Evolutionary conservation across 2,329 filamentous ascomycete species (phyloP), one percentile per base, ranked within the genome.

Genomic region (Phyllosticta citribraziliensis): DNA sequence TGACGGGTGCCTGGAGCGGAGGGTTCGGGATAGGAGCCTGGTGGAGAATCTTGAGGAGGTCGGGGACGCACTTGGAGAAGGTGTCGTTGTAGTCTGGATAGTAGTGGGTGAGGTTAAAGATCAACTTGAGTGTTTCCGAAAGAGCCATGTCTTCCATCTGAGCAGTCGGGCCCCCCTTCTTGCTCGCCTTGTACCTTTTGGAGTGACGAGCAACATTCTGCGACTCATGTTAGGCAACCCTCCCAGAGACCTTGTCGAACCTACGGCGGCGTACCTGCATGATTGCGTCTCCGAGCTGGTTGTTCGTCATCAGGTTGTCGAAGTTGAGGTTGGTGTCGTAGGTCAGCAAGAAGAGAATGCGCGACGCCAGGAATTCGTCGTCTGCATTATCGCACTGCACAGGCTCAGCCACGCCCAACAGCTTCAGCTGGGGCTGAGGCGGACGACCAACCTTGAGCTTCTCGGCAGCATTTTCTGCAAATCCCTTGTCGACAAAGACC

Each of bases 91-190:
- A 79, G 52, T 86, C 80, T 3, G 85, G 84, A 68, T 87, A 88
- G 68, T 86, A 85, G 67, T 92, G 86, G 1, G 88, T 88, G 58
- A 96, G 80, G 73, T 97, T 97, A 79, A 95, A 97, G 57, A 96
- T 76, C 51, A 97, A 80, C 70, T 96, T 97, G 56, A 94, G 77
- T 0, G 88, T 93, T 73, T 97, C 93, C 9, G 80, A 81, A 47
- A 97, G 79, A 0, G 92, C 91, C 84, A 93, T 85, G 62, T 88
- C 85, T 65, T 88, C 85, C 81, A 92, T 88, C 0, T 83, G 81
- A 52, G 83, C 76, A 52, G 68, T 69, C 2, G 66, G 66, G 22
- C 61, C 61, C 24, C 65, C 66, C 14, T 65, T 65, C 1, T 64
- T 58, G 51, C 65, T 67, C 58, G 76, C 76, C 4, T 77, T 77